A percentile compares a stretch with the other conserved stretches of the same genome.
phyloP scores from a whole-genome alignment of 176 grass and related monocot species.

The Oryza punctata region DNA sequence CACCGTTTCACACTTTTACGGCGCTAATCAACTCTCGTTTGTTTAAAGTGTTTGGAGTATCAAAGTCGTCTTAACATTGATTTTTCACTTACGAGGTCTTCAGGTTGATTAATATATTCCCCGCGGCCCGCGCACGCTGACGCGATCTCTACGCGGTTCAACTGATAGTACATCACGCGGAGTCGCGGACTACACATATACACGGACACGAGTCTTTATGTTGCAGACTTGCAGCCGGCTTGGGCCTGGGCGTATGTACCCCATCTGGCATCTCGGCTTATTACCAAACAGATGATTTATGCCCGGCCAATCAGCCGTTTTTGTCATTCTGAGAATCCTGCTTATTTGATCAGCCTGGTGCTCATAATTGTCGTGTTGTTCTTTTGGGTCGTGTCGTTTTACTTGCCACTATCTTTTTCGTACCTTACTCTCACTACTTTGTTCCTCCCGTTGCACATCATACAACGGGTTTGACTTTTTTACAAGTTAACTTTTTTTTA shows the following conservation, averaged over 20 bases:
- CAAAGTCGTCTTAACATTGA: background rate
- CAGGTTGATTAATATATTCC: background rate
- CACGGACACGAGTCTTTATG: background rate
- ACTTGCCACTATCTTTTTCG: too few relatives aligned
- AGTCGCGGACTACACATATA: background rate
- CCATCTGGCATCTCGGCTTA: too few relatives aligned
- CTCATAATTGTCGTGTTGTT: too few relatives aligned
- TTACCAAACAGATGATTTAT: too few relatives aligned
- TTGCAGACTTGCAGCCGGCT: background rate
- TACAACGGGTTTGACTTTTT: too few relatives aligned
- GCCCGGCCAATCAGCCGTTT: too few relatives aligned
- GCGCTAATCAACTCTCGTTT: conserved; percentile 20
- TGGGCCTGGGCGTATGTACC: background rate
- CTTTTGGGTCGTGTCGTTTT: too few relatives aligned
- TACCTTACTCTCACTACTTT: too few relatives aligned
- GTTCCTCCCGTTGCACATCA: too few relatives aligned
- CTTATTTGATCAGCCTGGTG: too few relatives aligned
- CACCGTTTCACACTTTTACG: background rate
- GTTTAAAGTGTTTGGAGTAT: background rate
- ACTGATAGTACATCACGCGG: background rate
- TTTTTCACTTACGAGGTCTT: background rate
- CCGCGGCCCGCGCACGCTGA: background rate
- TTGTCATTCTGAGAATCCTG: too few relatives aligned
- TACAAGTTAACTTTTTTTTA: too few relatives aligned
- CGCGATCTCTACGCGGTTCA: conserved; percentile 31